Evolutionary conservation across 2,329 filamentous ascomycete genomes (phyloP), one percentile per base, ranked within the genome.

Genomic region (Madurella fahalii): DNA sequence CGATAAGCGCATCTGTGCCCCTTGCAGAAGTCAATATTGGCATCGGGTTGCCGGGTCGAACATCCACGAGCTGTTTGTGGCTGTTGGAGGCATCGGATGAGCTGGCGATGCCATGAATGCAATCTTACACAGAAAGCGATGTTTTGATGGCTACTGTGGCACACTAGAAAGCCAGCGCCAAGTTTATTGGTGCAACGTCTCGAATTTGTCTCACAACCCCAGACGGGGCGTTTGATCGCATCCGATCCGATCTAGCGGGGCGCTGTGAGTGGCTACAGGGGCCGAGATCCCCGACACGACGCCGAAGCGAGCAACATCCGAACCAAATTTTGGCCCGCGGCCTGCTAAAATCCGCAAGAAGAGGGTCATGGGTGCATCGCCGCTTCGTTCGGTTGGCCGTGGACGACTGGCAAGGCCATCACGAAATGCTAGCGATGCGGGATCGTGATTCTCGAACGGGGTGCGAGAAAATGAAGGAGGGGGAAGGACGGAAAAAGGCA

Each of bases 231-330:
- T 64, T 64, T 64, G 62, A 64, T 60, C 53, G 31, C 41, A 43
- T 57, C 58, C 40, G 57, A 58, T 57, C 53, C 32, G 59, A 57
- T 56, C 46, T 58, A 64, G 55, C 58, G 61, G 51, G 17, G 56
- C 40, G 40, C 44, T 51, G 47, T 17, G 52, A 63, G 55, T 64
- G 62, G 60, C 58, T 58, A 52, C 58, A 64, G 54, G 56, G 56
- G 53, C 12, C 25, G 8, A 16, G 57, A 61, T 61, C 54, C 40
- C 57, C 41, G 58, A 57, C 51, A 54, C 44, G 52, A 20, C 11
- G 48, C 54, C 55, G 61, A 58, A 61, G 55, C 61, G 62, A 61
- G 59, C 42, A 44, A 17, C 54, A 58, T 61, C 58, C 59, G 60
- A 61, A 47, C 56, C 49, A 45, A 47, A 46, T 44, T 50, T 50